Evolutionary conservation across 2,329 filamentous ascomycete species (phyloP), one percentile per base, ranked within the genome.

Genomic region (Lachnellula suecica): DNA sequence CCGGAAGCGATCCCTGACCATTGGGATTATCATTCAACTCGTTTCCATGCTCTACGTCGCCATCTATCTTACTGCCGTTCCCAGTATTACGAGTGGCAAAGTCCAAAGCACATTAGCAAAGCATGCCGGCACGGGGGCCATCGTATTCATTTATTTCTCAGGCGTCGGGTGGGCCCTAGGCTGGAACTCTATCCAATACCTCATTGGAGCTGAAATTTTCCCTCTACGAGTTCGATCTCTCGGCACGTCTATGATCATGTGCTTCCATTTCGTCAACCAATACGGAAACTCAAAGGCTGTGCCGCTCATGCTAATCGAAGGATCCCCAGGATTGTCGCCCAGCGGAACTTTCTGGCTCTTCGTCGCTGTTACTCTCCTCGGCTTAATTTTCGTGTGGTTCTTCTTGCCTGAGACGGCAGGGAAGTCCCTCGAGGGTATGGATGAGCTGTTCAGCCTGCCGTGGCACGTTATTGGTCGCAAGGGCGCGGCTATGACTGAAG

Each of bases 281-380:
- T 91, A 89, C 65, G 88, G 87, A 22, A 91, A 89, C 72, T 79
- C 83, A 1, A 84, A 88, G 38, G 87, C 88, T 0, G 84, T 91
- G 0, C 88, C 88, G 1, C 81, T 83, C 58, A 89, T 91, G 87
- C 79, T 92, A 41, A 74, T 91, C 15, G n/a, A 23, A 7, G 34
- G 34, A n/a, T 37, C 64, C 27, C 65, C 60, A 49, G 55, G 67
- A 7, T 56, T 57, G 29, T 38, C 47, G n/a, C 47, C 49, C 4
- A 50, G 34, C 69, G 72, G n/a, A 72, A 74, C 62, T 70, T 77
- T 61, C 72, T 76, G 65, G 74, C 76, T 60, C 72, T 70, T 20
- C 63, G 68, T 2, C 59, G 72, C 34, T 70, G 72, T 60, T 59
- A 74, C 47, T 51, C 64, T 40, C 63, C 69, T 57, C 1, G 57